Percentiles rank a stretch among this genome's conserved stretches.
Evolutionary conservation across 208 protist species (phyloP).

Genomic region (Trypanosoma cruzi): DNA sequence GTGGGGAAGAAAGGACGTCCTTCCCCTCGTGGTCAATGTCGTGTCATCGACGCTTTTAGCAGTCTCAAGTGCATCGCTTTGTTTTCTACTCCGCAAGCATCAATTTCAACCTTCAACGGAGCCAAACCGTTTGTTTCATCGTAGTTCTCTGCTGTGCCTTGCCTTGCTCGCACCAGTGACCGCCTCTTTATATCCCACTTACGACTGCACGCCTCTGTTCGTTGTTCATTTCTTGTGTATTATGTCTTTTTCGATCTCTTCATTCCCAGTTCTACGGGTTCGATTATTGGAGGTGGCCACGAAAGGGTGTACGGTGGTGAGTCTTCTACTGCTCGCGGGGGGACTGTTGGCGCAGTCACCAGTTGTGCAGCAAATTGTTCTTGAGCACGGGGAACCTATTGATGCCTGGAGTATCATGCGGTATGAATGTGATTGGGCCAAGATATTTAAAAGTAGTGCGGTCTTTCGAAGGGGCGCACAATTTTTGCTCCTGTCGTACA

Average conservation of each 20-base stretch:
- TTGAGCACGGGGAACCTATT: neutral
- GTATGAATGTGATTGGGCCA: constrained; percentile 17
- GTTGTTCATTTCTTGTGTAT: constrained; percentile 13
- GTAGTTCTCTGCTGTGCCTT: constrained; percentile 5
- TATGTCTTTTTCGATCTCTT: constrained; percentile 5
- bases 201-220: constrained; percentile 6
- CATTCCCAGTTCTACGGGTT: neutral
- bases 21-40: constrained; percentile 6
- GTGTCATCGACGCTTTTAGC: neutral
- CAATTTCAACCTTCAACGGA: neutral
- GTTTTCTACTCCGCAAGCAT: constrained; percentile 1
- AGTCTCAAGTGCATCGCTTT: neutral
- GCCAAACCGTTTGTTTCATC: constrained; percentile 12
- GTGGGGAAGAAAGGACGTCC: constrained; percentile 5
- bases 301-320: neutral
- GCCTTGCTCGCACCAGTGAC: constrained; percentile 6
- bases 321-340: constrained; percentile 7
- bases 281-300: constrained; percentile 13
- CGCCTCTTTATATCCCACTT: constrained; percentile 11
- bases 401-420: constrained; percentile 13
- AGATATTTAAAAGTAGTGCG: constrained; percentile 3
- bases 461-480: constrained; percentile 13
- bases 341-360: constrained; percentile 14
- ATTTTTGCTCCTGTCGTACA: constrained; percentile 18
- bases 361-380: constrained; percentile 3